Evolutionary conservation across 805 yeast genomes (phyloP).

Genomic region (Kazachstania taianensis): DNA sequence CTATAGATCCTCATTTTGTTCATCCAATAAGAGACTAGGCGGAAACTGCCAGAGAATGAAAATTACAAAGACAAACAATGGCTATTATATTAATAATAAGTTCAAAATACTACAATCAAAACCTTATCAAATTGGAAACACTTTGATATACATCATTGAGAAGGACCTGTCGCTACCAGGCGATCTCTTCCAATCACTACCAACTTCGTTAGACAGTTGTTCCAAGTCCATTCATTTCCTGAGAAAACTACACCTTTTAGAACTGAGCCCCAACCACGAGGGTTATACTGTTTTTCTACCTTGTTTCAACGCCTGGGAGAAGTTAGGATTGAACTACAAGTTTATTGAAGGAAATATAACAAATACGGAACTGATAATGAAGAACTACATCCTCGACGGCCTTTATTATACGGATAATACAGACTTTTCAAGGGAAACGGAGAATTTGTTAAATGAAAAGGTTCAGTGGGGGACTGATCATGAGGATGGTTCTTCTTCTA

Average conservation of each 20-base stretch:
- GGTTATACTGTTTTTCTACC: constrained; percentile 80
- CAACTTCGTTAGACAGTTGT: constrained; percentile 46
- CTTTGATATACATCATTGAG: constrained; percentile 55
- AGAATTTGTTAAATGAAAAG: constrained; percentile 24
- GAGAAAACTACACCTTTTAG: constrained; percentile 40
- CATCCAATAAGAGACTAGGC: constrained; percentile 42
- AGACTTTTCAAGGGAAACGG: constrained; percentile 19
- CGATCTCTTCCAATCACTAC: constrained; percentile 53
- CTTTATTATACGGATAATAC: constrained; percentile 57
- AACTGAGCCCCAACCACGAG: constrained; percentile 39
- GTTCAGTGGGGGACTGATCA: constrained; percentile 3
- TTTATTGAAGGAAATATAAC: constrained; percentile 46
- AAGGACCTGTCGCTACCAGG: constrained; percentile 55
- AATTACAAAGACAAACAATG: constrained; percentile 25
- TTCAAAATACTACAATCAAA: constrained; percentile 33
- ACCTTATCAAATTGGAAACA: constrained; percentile 46
- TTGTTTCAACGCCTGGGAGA: constrained; percentile 62
- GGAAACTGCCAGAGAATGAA: constrained; percentile 55
- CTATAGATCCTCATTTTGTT: constrained; percentile 44
- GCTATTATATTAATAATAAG: constrained; percentile 45
- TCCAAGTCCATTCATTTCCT: constrained; percentile 54
- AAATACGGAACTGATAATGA: constrained; percentile 43
- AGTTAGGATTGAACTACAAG: constrained; percentile 46
- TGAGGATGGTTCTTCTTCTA: constrained; percentile 4
- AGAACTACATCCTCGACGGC: constrained; percentile 50